phyloP scores from a whole-genome alignment of 805 yeast species.

The Ogataea glucozyma region DNA sequence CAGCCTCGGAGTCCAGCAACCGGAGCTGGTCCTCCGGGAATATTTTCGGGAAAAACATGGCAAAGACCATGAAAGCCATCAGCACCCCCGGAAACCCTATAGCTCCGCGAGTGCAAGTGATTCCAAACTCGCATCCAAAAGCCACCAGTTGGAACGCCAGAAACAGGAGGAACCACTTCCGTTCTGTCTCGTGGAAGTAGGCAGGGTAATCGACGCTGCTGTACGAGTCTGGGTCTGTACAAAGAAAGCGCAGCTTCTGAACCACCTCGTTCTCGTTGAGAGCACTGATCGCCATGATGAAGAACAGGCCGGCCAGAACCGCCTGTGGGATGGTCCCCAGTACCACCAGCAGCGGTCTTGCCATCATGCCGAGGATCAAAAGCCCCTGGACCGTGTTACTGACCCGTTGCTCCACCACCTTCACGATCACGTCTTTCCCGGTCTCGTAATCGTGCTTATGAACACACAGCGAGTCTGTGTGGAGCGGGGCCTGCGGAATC shows the following conservation, averaged over 20 bases:
- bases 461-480: constrained; percentile 74
- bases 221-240: constrained; percentile 52
- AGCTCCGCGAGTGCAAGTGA: constrained; percentile 85
- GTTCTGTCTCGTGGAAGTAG: constrained; percentile 30
- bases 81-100: constrained; percentile 92
- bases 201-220: constrained; percentile 20
- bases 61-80: constrained; percentile 65
- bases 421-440: constrained; percentile 36
- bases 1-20: constrained; percentile 55
- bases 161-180: constrained; percentile 57
- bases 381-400: constrained; percentile 86
- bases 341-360: constrained; percentile 80
- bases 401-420: constrained; percentile 86
- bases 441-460: constrained; percentile 40
- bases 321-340: constrained; percentile 89
- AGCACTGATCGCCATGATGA: constrained; percentile 89
- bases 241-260: constrained; percentile 59
- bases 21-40: constrained; percentile 63
- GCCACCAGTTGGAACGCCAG: constrained; percentile 62
- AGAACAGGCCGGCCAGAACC: constrained; percentile 87
- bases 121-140: constrained; percentile 78
- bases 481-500: constrained; percentile 96
- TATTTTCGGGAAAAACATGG: constrained; percentile 59
- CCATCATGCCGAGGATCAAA: constrained; percentile 82
- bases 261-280: constrained; percentile 66